Percentiles rank a stretch among this genome's conserved stretches.
phyloP scores from a whole-genome alignment of 1,284 basidiomycete genomes.

The Vanrija humicola region DNA sequence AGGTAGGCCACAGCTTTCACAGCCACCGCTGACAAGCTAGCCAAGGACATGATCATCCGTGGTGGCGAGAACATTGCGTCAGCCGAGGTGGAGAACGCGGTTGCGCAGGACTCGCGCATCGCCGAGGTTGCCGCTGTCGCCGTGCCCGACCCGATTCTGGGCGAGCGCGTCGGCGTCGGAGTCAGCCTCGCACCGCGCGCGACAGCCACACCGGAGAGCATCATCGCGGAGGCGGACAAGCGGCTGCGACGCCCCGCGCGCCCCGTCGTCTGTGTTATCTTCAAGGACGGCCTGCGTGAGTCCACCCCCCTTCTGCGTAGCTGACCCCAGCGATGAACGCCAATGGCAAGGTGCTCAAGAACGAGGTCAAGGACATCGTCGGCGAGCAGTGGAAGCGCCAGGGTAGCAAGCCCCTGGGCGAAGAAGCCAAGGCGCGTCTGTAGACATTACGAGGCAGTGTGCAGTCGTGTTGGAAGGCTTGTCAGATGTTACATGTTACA shows the following conservation, averaged over 20 bases:
- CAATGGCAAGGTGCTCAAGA: slow-evolving; percentile 17
- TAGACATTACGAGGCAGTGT: too few relatives aligned
- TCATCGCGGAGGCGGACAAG: slow-evolving; percentile 11
- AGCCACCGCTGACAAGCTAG: not conserved
- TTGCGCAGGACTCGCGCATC: slow-evolving; percentile 32
- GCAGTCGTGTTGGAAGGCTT: too few relatives aligned
- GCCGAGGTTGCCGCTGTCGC: slow-evolving; percentile 36
- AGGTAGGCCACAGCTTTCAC: not conserved
- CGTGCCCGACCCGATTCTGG: slow-evolving; percentile 34
- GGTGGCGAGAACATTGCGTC: slow-evolving; percentile 47
- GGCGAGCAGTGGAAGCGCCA: slow-evolving; percentile 10
- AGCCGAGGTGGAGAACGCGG: slow-evolving; percentile 41
- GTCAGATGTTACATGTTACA: not conserved
- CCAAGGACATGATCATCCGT: slow-evolving; percentile 40
- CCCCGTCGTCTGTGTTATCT: slow-evolving; percentile 11
- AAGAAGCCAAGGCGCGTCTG: slow-evolving; percentile 6
- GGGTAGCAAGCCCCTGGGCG: slow-evolving; percentile 3
- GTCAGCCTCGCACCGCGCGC: slow-evolving; percentile 25
- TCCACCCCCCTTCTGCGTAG: not conserved
- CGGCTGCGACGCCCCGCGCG: slow-evolving; percentile 16
- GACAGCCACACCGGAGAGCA: slow-evolving; percentile 4
- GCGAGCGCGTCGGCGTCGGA: slow-evolving; percentile 38
- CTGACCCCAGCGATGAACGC: slow-evolving; percentile 12
- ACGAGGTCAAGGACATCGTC: slow-evolving; percentile 18
- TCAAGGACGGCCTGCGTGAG: slow-evolving; percentile 12